Evolutionary conservation across 1,284 basidiomycete genomes (phyloP).

Genomic region (Marasmius fiardii): DNA sequence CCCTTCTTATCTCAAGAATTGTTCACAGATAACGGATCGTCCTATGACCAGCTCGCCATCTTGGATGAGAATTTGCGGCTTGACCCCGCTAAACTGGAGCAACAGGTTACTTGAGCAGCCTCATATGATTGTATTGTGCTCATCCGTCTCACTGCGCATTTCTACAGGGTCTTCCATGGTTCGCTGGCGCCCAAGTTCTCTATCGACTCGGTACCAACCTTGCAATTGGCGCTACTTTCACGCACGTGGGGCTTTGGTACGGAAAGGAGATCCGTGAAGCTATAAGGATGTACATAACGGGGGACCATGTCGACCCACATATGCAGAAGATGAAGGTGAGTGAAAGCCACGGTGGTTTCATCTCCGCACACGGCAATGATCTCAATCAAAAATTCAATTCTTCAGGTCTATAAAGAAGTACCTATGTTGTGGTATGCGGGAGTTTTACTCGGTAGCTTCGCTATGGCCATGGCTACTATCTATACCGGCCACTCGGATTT

Average conservation of each 20-base stretch:
- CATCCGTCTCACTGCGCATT: too few relatives aligned
- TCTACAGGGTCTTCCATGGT: slow-evolving; percentile 44
- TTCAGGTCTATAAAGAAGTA: slow-evolving; percentile 46
- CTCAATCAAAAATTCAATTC: neutral
- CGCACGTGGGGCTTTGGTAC: slow-evolving; percentile 49
- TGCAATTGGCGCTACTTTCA: slow-evolving; percentile 41
- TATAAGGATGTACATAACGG: slow-evolving; percentile 32
- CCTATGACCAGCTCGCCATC: slow-evolving; percentile 28
- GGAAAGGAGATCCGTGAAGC: slow-evolving; percentile 42
- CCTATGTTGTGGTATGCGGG: slow-evolving; percentile 61
- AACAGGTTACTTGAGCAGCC: too few relatives aligned
- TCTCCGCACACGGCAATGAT: slow-evolving; percentile 9
- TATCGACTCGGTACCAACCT: slow-evolving; percentile 35
- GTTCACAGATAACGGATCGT: slow-evolving; percentile 29
- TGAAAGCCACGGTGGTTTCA: too few relatives aligned
- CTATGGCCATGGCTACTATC: slow-evolving; percentile 47
- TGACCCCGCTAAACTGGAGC: slow-evolving; percentile 35
- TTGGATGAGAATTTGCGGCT: slow-evolving; percentile 37
- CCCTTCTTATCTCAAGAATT: slow-evolving; percentile 37
- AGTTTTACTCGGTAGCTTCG: slow-evolving; percentile 40
- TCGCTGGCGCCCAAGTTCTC: slow-evolving; percentile 37
- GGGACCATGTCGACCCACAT: slow-evolving; percentile 8
- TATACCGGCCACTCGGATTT: slow-evolving; percentile 42
- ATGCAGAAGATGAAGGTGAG: slow-evolving; percentile 20
- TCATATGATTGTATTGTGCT: too few relatives aligned